Conservation (phyloP, 306 rosid species). For the Hippophae rhamnoides region DNA sequence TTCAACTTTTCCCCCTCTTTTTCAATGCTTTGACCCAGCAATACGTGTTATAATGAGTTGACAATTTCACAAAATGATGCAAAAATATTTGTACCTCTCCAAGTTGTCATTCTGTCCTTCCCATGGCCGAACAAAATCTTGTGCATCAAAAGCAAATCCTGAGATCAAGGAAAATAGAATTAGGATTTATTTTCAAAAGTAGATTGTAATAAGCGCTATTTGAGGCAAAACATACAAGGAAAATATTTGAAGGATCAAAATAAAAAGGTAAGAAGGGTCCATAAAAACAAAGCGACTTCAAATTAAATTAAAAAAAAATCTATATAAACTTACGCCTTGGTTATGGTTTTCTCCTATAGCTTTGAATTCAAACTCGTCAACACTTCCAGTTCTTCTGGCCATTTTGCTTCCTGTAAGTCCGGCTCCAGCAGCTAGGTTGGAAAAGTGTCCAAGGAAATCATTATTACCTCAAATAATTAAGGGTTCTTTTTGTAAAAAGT, state of each 20-base stretch:
- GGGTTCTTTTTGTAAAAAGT: too few relatives aligned
- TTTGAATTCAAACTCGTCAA: conserved; percentile 45
- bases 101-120: conserved; percentile 47
- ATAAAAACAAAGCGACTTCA: neutral
- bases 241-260: neutral
- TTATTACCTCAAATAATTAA: conserved; percentile 3
- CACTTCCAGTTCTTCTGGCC: conserved; percentile 47
- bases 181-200: neutral
- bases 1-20: neutral
- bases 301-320: neutral
- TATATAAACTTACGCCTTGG: conserved; percentile 34
- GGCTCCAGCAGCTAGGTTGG: conserved; percentile 47
- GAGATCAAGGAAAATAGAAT: conserved; percentile 38
- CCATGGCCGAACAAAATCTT: conserved; percentile 82
- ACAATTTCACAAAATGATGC: conserved; percentile 5
- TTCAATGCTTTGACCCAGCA: neutral
- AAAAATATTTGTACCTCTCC: conserved; percentile 50
- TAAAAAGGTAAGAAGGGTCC: neutral
- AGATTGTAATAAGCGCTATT: neutral
- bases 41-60: conserved; percentile 9
- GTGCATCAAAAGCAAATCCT: conserved; percentile 64
- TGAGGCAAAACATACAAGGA: too few relatives aligned
- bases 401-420: conserved; percentile 56
- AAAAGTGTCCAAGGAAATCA: conserved; percentile 10
- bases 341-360: conserved; percentile 46